Evolutionary conservation across 1,139 yeast genomes (phyloP).

Genomic region (Eremothecium gossypii): DNA sequence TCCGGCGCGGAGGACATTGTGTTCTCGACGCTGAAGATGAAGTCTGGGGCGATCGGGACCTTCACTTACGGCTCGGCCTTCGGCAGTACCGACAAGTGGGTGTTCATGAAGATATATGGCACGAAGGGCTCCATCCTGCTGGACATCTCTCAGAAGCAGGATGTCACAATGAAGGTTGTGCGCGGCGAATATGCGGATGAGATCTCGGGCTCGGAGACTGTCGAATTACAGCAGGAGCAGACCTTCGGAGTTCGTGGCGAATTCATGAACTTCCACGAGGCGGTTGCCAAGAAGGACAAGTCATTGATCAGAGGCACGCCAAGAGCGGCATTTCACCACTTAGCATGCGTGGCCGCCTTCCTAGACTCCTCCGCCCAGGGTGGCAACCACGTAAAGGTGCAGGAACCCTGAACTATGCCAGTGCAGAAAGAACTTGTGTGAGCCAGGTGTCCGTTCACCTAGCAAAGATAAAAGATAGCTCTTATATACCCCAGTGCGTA

Average conservation of each 20-base stretch:
- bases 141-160: slow-evolving; percentile 47
- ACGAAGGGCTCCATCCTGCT: slow-evolving; percentile 62
- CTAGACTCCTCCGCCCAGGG: slow-evolving; percentile 54
- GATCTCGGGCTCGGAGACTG: slow-evolving; percentile 36
- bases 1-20: slow-evolving; percentile 78
- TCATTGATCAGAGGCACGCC: slow-evolving; percentile 51
- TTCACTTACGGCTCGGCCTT: slow-evolving; percentile 88
- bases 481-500: too few species aligned
- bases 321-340: slow-evolving; percentile 76
- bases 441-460: too few species aligned
- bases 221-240: slow-evolving; percentile 41
- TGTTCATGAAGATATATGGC: slow-evolving; percentile 64
- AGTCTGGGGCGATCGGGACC: slow-evolving; percentile 67
- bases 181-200: slow-evolving; percentile 40
- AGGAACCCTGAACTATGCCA: slow-evolving; percentile 9
- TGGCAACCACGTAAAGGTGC: slow-evolving; percentile 53
- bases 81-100: slow-evolving; percentile 68
- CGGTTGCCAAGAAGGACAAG: slow-evolving; percentile 58
- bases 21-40: slow-evolving; percentile 56
- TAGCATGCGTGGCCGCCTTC: slow-evolving; percentile 81
- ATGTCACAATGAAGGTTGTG: slow-evolving; percentile 37
- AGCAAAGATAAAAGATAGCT: too few species aligned
- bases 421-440: too few species aligned
- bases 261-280: slow-evolving; percentile 64
- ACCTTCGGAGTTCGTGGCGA: slow-evolving; percentile 58